A percentile compares a stretch with the other conserved stretches of the same genome.
Conservation (phyloP, 768 basidiomycete species). For the Calocybe cyanea region DNA sequence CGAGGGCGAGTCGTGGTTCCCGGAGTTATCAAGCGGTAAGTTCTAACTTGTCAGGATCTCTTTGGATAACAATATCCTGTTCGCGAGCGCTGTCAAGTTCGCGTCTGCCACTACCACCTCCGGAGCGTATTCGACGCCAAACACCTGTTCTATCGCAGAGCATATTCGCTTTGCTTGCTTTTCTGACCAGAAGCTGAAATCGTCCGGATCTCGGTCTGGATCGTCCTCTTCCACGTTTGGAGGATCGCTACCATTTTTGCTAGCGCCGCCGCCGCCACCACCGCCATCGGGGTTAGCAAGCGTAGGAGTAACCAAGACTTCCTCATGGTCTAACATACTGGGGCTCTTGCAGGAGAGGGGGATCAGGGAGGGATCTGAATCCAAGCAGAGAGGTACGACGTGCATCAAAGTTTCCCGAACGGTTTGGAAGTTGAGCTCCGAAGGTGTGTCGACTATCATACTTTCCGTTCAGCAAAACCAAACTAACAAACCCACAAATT, state of each 20-base stretch:
- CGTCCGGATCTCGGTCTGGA: conserved; percentile 68
- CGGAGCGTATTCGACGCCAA: conserved; percentile 82
- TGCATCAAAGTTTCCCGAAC: conserved; percentile 66
- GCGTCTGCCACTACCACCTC: conserved; percentile 94
- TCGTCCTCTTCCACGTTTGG: conserved; percentile 12
- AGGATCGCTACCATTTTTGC: neutral
- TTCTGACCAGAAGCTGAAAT: conserved; percentile 93
- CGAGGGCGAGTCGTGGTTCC: too few relatives aligned
- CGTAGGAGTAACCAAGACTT: neutral
- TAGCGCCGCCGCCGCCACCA: neutral
- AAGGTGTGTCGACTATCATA: conserved; percentile 67
- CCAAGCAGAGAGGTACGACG: conserved; percentile 83
- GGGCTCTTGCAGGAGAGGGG: conserved; percentile 60
- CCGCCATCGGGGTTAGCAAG: neutral
- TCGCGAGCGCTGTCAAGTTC: conserved; percentile 81
- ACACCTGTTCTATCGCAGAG: conserved; percentile 71
- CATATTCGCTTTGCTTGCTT: conserved; percentile 89
- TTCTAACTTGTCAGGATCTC: conserved; percentile 47
- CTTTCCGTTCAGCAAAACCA: conserved; percentile 7
- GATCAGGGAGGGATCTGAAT: conserved; percentile 79
- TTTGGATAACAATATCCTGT: conserved; percentile 77
- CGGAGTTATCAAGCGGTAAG: conserved; percentile 4
- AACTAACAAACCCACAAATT: too few relatives aligned
- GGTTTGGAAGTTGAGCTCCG: conserved; percentile 55
- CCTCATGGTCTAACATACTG: neutral